phyloP scores from a whole-genome alignment of 306 rosid genomes.

The Gynostemma pentaphyllum region DNA sequence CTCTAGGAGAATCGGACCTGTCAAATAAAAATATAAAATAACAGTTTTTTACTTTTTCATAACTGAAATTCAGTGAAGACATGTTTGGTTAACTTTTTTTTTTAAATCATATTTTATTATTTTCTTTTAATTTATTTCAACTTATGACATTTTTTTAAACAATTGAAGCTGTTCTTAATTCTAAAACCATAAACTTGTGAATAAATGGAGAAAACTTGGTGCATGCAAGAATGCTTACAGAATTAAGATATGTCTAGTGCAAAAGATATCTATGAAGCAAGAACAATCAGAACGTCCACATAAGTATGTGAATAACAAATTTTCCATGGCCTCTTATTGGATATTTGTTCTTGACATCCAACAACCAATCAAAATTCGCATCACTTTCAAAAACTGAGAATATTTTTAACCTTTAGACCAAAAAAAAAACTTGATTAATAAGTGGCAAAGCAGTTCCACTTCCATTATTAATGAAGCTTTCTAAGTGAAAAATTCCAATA shows the following conservation, averaged over 20 bases:
- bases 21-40: slow-evolving; percentile 14
- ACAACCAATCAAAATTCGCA: background rate
- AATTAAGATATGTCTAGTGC: background rate
- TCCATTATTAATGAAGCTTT: background rate
- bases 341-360: background rate
- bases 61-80: too few species aligned
- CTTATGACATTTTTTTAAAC: too few species aligned
- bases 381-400: background rate
- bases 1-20: slow-evolving; percentile 93
- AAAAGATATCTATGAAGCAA: background rate
- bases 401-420: background rate
- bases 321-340: background rate
- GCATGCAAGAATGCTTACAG: too few species aligned
- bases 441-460: background rate
- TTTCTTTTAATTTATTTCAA: too few species aligned
- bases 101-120: background rate
- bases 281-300: background rate
- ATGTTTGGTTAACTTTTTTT: too few species aligned
- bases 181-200: too few species aligned
- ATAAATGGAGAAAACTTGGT: too few species aligned
- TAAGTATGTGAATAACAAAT: background rate
- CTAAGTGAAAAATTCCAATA: background rate
- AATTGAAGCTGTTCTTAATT: too few species aligned
- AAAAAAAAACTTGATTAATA: background rate
- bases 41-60: too few species aligned